Base-by-base conservation (phyloP, 139 green algal genomes). In the Coelastrella sp. region DNA sequence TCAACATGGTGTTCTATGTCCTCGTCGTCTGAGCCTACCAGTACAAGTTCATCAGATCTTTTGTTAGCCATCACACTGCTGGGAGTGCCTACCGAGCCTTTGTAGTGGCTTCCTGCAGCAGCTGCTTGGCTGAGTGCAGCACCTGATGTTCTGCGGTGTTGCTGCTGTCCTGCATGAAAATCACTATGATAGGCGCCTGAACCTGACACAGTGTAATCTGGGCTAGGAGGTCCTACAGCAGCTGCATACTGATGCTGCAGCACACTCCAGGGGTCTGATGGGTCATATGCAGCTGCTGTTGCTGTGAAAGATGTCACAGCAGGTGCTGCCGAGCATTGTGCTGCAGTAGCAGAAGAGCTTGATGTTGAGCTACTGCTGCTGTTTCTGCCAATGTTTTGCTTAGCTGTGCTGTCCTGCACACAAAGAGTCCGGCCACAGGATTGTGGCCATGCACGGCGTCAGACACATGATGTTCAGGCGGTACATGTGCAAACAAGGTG, bases 181-280 rank as follows among this genome's bases (percentile, higher is more conserved):
- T n/a, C n/a, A n/a, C n/a, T n/a, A n/a, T n/a, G n/a, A n/a, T n/a
- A n/a, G n/a, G n/a, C n/a, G n/a, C n/a, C n/a, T n/a, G n/a, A n/a
- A n/a, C n/a, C n/a, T n/a, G n/a, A n/a, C 6, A 38, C 17, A 15
- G 19, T 40, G 34, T 25, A 35, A 23, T 57, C 75, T 32, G 75
- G 50, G 51, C 75, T 82, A 4, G 48, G 37, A 35, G 51, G 75
- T 17, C 75, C 75, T 50, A 35, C 75, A 30, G 35, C 51, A 37
- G 75, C 71, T 2, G 62, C 51, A n/a, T 69, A 82, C 35, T 82
- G 75, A 27, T 35, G 69, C 53, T 68, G 53, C 35, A 82, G 50
- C 4, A 51, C 75, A 59, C 75, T 82, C 75, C 75, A 82, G 0
- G 75, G 75, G 25, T 82, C 75, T 35, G 51, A 23, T 0, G 53